Evolutionary conservation across 2,329 filamentous ascomycete species (phyloP), one percentile per base, ranked within the genome.

Genomic region (Cladosporium sp.): DNA sequence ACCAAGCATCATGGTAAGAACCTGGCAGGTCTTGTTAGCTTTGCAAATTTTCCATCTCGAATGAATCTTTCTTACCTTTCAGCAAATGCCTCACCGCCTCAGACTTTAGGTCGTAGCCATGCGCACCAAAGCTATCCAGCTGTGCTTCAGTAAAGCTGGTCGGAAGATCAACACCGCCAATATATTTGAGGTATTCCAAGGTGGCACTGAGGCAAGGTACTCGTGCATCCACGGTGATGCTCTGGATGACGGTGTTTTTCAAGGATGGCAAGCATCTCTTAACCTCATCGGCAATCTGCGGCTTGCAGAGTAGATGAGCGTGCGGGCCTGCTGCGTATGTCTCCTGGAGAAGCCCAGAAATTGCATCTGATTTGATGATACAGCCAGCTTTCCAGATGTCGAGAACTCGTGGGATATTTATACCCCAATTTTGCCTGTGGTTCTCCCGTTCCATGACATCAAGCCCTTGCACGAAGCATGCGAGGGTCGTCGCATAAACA

Each of bases 141-240:
- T 83, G 72, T 0, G 78, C 78, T 62, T 83, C 79, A 70, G 78
- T 78, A 57, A 82, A 82, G 54, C 77, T 73, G 5, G 78, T 82
- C 0, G 79, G 78, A 20, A 83, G 61, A 46, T 70, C 70, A 1
- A 70, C 72, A 12, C 74, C 73, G 4, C 70, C 71, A 12, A 69
- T 71, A 51, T 80, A 83, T 62, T 83, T 83, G 52, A 78, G 63
- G 55, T 80, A 82, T 55, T 83, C 79, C 41, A 83, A 57, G 1
- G 72, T 79, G 2, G 77, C 73, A 15, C 75, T 75, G 20, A 83
- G 61, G 3, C 73, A 70, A 0, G 78, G 78, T 2, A 81, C 67
- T 43, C 76, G 73, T 4, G 74, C 69, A 60, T 83, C 77, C 3
- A 67, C 68, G 57, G 74, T 66, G 2, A 75, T 61, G 0, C 70